These are phyloP conservation scores for Coemansia sp. DNA, from an alignment of 192 early-diverging fungal genomes.

Conservation along the genomic window DNA sequence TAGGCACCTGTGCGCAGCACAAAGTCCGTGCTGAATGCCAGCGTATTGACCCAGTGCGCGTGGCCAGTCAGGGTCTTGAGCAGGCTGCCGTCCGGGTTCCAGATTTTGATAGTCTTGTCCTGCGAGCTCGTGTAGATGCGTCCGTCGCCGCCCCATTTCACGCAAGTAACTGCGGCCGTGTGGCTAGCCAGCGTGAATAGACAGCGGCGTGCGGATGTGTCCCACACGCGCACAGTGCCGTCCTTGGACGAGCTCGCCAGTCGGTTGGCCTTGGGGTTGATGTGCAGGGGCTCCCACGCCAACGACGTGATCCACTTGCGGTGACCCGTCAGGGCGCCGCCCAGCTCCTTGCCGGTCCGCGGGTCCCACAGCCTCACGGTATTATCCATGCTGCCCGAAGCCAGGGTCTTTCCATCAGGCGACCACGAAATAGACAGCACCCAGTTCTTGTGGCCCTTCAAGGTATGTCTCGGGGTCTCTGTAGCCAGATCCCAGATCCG, in stretches of 20 bases:
- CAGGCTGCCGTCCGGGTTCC: constrained; percentile 85
- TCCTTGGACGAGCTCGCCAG: constrained; percentile 94
- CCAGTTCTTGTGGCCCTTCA: constrained; percentile 89
- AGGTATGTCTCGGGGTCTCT: constrained; percentile 88
- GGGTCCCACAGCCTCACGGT: constrained; percentile 92
- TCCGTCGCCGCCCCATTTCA: constrained; percentile 97
- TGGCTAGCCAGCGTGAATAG: constrained; percentile 84
- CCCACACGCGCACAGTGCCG: constrained; percentile 93
- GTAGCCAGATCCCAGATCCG: constrained; percentile 98
- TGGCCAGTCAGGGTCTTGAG: constrained; percentile 87
- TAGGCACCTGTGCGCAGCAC: constrained; percentile 87
- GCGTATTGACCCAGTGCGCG: constrained; percentile 96
- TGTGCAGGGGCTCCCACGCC: constrained; percentile 93
- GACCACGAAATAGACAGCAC: constrained; percentile 94
- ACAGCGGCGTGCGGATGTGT: constrained; percentile 74
- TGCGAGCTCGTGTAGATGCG: constrained; percentile 90
- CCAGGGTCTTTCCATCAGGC: constrained; percentile 82
- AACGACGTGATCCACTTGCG: constrained; percentile 87
- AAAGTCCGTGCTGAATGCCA: constrained; percentile 92
- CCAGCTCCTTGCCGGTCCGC: constrained; percentile 76
- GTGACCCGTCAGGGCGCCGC: constrained; percentile 82
- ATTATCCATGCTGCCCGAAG: constrained; percentile 95
- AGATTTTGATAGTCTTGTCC: constrained; percentile 97
- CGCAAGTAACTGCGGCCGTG: constrained; percentile 91
- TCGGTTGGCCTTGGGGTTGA: constrained; percentile 76